phyloP scores from a whole-genome alignment of 768 basidiomycete genomes.

The Tricholomella constricta region DNA sequence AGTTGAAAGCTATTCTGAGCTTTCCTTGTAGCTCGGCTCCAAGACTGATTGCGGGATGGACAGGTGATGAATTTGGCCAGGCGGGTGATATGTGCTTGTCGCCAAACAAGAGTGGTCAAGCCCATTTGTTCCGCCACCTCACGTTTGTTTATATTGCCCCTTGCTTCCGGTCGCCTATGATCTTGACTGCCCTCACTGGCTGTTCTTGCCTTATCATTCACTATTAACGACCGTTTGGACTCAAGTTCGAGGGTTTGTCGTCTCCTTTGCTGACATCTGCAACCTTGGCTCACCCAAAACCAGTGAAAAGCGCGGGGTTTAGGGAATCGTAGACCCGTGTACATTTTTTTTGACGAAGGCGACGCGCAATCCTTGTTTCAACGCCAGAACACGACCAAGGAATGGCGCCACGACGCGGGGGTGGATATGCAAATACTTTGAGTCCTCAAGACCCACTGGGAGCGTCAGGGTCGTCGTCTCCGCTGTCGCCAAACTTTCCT shows the following conservation, averaged over 20 bases:
- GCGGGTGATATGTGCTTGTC: background rate
- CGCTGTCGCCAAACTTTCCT: slow-evolving; percentile 40
- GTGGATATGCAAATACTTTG: slow-evolving; percentile 39
- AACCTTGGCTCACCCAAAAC: background rate
- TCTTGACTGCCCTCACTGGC: slow-evolving; percentile 8
- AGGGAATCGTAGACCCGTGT: slow-evolving; percentile 1
- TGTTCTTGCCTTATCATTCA: slow-evolving; percentile 7
- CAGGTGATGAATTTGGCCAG: slow-evolving; percentile 11
- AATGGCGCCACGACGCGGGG: slow-evolving; percentile 56
- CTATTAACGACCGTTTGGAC: slow-evolving; percentile 2
- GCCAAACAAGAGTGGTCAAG: slow-evolving; percentile 10
- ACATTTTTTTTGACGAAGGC: slow-evolving; percentile 7
- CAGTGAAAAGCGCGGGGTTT: slow-evolving; percentile 10
- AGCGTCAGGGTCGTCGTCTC: slow-evolving; percentile 29
- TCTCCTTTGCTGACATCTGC: background rate
- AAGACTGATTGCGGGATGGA: slow-evolving; percentile 1
- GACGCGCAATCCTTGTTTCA: slow-evolving; percentile 1
- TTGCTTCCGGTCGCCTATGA: slow-evolving; percentile 17
- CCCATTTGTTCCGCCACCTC: slow-evolving; percentile 11
- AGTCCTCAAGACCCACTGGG: slow-evolving; percentile 37
- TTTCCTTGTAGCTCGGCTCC: slow-evolving; percentile 2
- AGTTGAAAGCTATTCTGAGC: background rate
- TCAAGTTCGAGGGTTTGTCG: background rate
- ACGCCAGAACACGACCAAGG: slow-evolving; percentile 3
- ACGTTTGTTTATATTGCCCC: slow-evolving; percentile 18